These are phyloP conservation scores for Rhizopogon vesiculosus DNA, from an alignment of 768 basidiomycete genomes.

Conservation along the genomic window DNA sequence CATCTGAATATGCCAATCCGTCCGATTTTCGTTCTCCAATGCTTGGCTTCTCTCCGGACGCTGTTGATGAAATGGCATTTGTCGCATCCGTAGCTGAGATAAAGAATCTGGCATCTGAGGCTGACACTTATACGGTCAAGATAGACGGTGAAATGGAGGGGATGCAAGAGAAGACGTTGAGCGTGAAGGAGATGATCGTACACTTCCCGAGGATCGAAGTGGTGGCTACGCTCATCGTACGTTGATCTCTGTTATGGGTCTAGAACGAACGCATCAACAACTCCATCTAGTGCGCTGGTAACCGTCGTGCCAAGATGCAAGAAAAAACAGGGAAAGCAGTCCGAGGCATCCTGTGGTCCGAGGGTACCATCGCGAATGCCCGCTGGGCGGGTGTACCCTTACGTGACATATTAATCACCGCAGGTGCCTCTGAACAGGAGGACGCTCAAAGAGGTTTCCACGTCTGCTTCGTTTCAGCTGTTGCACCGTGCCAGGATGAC, in stretches of 20 bases:
- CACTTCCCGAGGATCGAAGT: conserved; percentile 25
- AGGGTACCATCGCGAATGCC: conserved; percentile 68
- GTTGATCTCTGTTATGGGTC: conserved; percentile 6
- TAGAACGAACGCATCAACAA: not conserved
- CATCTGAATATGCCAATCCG: conserved; percentile 29
- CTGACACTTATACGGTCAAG: conserved; percentile 19
- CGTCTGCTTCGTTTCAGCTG: conserved; percentile 56
- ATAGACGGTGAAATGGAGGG: conserved; percentile 22
- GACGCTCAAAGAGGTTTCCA: conserved; percentile 32
- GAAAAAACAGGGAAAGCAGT: conserved; percentile 42
- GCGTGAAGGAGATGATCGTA: conserved; percentile 16
- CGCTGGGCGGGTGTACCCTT: conserved; percentile 61
- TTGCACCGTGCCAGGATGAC: conserved; percentile 59
- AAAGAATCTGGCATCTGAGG: conserved; percentile 13
- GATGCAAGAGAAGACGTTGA: conserved; percentile 6
- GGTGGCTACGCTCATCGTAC: conserved; percentile 54
- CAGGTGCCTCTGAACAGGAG: conserved; percentile 29
- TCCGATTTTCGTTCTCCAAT: conserved; percentile 12
- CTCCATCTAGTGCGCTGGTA: conserved; percentile 52
- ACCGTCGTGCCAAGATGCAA: conserved; percentile 62
- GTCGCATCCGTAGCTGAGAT: conserved; percentile 21
- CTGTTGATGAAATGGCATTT: not conserved
- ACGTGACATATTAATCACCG: conserved; percentile 47
- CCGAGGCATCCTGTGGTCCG: conserved; percentile 57
- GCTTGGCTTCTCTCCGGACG: not conserved